These are phyloP conservation scores for Kregervanrija pseudodelftensis DNA, from an alignment of 805 yeast species.

Conservation along the genomic window DNA sequence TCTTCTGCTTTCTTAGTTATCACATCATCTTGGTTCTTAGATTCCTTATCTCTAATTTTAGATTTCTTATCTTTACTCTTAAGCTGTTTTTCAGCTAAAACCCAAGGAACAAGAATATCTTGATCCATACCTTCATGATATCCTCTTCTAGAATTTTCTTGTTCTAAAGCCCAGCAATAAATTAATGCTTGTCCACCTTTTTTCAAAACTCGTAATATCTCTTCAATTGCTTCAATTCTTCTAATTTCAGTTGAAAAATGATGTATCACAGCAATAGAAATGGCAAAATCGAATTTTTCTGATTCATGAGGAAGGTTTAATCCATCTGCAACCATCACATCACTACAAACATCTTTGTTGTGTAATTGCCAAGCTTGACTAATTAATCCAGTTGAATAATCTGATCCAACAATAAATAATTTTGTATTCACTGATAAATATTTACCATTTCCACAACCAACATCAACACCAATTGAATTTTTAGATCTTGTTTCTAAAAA, in stretches of 20 bases:
- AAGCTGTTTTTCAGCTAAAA: slow-evolving; percentile 44
- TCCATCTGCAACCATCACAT: slow-evolving; percentile 78
- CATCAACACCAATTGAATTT: slow-evolving; percentile 77
- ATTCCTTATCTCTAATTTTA: slow-evolving; percentile 2
- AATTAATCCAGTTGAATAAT: slow-evolving; percentile 63
- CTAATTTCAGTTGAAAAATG: slow-evolving; percentile 86
- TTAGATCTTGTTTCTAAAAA: slow-evolving; percentile 44
- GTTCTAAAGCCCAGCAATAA: slow-evolving; percentile 97
- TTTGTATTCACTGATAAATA: slow-evolving; percentile 68
- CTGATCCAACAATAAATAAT: slow-evolving; percentile 66
- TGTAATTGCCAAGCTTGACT: slow-evolving; percentile 48
- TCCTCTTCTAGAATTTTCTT: slow-evolving; percentile 79
- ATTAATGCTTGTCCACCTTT: slow-evolving; percentile 65
- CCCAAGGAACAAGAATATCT: slow-evolving; percentile 97
- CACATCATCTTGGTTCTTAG: slow-evolving; percentile 13
- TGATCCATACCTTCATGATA: slow-evolving; percentile 88
- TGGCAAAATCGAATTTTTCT: slow-evolving; percentile 63
- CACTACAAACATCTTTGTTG: slow-evolving; percentile 27
- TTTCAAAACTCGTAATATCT: slow-evolving; percentile 50
- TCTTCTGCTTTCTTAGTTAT: slow-evolving; percentile 10
- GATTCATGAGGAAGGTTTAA: slow-evolving; percentile 51
- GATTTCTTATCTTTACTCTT: slow-evolving; percentile 25
- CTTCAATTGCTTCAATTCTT: slow-evolving; percentile 65
- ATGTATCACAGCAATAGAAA: slow-evolving; percentile 92
- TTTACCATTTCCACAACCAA: slow-evolving; percentile 97